Conservation (phyloP, 768 basidiomycete species). For the Porpolomopsis calyptriformis region DNA sequence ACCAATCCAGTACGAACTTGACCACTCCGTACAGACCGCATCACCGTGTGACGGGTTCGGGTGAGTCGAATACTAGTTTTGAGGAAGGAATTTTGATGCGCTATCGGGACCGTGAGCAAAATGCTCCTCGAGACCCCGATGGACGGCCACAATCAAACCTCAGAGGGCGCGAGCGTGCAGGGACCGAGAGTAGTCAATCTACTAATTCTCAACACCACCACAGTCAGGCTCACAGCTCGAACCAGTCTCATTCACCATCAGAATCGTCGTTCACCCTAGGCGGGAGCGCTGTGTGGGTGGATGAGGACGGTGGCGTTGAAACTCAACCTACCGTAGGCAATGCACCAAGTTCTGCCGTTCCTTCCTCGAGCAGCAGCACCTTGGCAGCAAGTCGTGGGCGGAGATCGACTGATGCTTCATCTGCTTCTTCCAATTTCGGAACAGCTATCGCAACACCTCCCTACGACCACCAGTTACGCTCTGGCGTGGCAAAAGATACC, state of each 20-base stretch:
- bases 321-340: conserved; percentile 11
- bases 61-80: conserved; percentile 56
- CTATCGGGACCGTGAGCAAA: conserved; percentile 4
- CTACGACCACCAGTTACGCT: conserved; percentile 37
- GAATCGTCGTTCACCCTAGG: conserved; percentile 70
- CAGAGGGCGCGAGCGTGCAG: conserved; percentile 21
- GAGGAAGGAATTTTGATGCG: conserved; percentile 56
- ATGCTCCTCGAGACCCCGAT: background rate
- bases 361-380: conserved; percentile 30
- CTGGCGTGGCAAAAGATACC: conserved; percentile 67
- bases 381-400: conserved; percentile 38
- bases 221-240: conserved; percentile 12
- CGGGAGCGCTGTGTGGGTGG: conserved; percentile 78
- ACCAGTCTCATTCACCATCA: conserved; percentile 41
- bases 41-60: conserved; percentile 43
- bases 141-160: background rate
- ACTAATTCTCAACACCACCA: conserved; percentile 19
- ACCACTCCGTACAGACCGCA: conserved; percentile 14
- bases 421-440: conserved; percentile 48
- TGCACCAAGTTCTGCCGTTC: conserved; percentile 23
- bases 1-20: conserved; percentile 18
- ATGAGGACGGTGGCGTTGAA: conserved; percentile 54
- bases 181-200: conserved; percentile 29
- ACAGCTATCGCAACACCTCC: conserved; percentile 29
- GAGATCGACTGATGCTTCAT: conserved; percentile 65